Conservation (phyloP, 108 stramenopile genomes). For the Cyclostephanos tholiformis region DNA sequence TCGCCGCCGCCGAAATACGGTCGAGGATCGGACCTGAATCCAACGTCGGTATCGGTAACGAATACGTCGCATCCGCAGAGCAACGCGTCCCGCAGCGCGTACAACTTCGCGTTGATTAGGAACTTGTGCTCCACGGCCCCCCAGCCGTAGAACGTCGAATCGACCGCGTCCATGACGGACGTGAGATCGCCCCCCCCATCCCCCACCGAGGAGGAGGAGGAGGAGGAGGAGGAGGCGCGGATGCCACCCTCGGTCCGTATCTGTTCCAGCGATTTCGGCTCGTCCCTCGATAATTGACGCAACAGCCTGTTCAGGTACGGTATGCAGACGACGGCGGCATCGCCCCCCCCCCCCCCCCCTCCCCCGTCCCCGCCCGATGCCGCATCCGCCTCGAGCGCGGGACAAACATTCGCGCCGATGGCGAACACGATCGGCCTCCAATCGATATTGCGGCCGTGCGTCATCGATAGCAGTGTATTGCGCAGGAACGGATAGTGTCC, state of each 20-base stretch:
- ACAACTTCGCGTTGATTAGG: constrained; percentile 8
- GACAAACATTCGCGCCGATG: constrained; percentile 6
- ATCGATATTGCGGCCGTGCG: neutral
- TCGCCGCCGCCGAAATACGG: constrained; percentile 6
- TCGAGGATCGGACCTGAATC: constrained; percentile 4
- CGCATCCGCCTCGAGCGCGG: constrained; percentile 10
- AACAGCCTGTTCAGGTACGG: constrained; percentile 8
- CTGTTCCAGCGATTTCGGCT: constrained; percentile 11
- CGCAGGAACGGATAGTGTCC: constrained; percentile 10
- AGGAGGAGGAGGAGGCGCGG: too few relatives aligned
- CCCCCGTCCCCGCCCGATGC: neutral
- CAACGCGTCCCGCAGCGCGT: constrained; percentile 8
- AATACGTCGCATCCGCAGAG: constrained; percentile 2
- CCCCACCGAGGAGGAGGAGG: too few relatives aligned
- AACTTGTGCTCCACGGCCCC: constrained; percentile 13
- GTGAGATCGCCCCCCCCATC: neutral
- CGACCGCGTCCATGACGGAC: neutral
- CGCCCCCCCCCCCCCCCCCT: too few relatives aligned
- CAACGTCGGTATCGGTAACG: constrained; percentile 8
- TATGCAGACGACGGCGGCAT: neutral
- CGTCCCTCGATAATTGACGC: constrained; percentile 6
- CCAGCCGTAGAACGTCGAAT: neutral
- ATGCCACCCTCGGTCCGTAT: neutral
- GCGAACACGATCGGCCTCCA: constrained; percentile 11
- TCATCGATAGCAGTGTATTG: neutral